Evolutionary conservation across 2,329 filamentous ascomycete species (phyloP).

Genomic region (Botrytis aclada): DNA sequence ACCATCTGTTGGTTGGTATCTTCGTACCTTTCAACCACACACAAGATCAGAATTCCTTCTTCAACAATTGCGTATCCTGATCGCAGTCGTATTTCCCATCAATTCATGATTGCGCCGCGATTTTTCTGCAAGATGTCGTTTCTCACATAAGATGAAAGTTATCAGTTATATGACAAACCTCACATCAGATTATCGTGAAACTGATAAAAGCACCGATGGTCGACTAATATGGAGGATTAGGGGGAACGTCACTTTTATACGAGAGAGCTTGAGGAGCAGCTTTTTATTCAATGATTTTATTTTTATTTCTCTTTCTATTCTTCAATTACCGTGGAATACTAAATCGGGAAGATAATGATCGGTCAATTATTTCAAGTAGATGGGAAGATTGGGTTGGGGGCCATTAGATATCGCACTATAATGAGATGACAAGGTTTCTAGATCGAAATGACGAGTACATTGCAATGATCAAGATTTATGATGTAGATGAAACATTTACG

Average conservation of each 20-base stretch:
- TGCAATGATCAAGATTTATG: neutral
- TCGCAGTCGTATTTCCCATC: too few species aligned
- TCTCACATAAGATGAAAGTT: neutral
- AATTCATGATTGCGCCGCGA: neutral
- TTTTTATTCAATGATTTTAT: neutral
- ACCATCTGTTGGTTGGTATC: neutral
- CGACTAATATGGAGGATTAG: too few species aligned
- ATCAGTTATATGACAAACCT: neutral
- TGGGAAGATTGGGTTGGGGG: neutral
- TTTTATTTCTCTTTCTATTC: neutral
- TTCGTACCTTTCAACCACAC: neutral
- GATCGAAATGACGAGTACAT: neutral
- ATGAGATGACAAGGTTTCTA: neutral
- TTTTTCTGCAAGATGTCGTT: neutral
- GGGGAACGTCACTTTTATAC: neutral
- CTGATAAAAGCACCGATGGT: neutral
- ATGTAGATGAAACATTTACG: neutral
- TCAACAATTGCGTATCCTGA: too few species aligned
- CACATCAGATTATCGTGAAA: neutral
- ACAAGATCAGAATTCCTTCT: neutral
- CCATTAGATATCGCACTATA: neutral
- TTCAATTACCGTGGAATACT: neutral
- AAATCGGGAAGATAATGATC: neutral
- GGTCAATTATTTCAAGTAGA: neutral
- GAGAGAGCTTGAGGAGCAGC: neutral